Base-by-base conservation (phyloP, 306 rosid genomes). In the Luffa acutangula region DNA sequence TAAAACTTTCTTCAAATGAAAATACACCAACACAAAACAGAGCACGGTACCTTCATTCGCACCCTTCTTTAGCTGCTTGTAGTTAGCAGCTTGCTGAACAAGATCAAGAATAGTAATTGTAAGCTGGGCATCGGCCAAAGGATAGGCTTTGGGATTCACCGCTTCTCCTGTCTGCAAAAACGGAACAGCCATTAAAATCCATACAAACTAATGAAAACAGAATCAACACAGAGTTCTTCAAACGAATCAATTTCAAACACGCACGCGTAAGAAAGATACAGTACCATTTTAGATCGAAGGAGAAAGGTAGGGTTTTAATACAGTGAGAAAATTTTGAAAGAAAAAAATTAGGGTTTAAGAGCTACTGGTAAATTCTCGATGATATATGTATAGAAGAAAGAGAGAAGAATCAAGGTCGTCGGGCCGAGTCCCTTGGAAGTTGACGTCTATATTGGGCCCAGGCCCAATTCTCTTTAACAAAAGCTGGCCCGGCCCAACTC, bases 31-130 rank as follows among this genome's bases (percentile, higher is more conserved):
- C 57, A 6, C 20, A 13, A 21, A 37, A 57, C 2, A 58, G 37
- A 72, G 6, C 25, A 1, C 31, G 54, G 0, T 39, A 92, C 98
- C 97, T 91, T 95, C 96, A 82, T 95, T 95, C 1, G 98, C 98
- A 7, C 97, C 98, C 85, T 95, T 95, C 77, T 95, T 95, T 64
- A 95, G 96, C 85, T 95, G 98, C 85, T 94, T 94, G 80, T 92
- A 92, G 80, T 94, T 91, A 31, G 96, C 86, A 64, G 97, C 97
- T 81, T 94, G 98, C 65, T 94, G 98, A 82, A 92, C 89, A 80
- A 94, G 97, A 43, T 95, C 97, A 79, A 95, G 58, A 2, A 95
- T 92, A 3, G 97, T 92, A 72, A 92, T 90, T 0, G 91, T 76
- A n/a, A 95, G 90, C 76, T 95, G 97, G 0, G 97, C 64, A 80